phyloP scores from a whole-genome alignment of 2,329 filamentous ascomycete species.

The Fonsecaea nubica region DNA sequence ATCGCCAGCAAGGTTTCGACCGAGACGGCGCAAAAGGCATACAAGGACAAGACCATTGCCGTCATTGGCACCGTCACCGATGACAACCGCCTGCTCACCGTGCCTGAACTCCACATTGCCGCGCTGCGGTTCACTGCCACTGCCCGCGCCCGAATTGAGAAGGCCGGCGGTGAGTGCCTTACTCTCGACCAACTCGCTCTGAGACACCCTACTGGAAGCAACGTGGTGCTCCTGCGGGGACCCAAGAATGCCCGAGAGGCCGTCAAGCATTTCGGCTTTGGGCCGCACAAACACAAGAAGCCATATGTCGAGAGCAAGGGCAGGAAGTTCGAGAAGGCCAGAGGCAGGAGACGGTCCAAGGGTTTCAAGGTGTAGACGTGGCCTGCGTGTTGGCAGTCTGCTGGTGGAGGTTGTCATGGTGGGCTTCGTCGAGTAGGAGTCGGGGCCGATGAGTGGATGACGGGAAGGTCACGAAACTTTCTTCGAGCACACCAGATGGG shows the following conservation, averaged over 20 bases:
- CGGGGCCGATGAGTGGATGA: not conserved
- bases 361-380: conserved; percentile 97
- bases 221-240: conserved; percentile 95
- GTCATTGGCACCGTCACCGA: conserved; percentile 95
- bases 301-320: conserved; percentile 98
- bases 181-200: conserved; percentile 98
- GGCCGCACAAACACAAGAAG: conserved; percentile 99
- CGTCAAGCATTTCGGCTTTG: conserved; percentile 98
- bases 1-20: conserved; percentile 69
- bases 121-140: conserved; percentile 97
- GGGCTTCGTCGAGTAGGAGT: not conserved
- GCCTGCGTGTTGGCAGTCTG: not conserved
- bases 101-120: conserved; percentile 92
- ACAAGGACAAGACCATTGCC: conserved; percentile 79
- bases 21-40: conserved; percentile 61
- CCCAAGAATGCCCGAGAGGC: conserved; percentile 98
- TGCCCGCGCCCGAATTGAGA: conserved; percentile 88
- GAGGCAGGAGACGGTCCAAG: conserved; percentile 96
- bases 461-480: not conserved
- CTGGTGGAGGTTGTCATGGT: conserved; percentile 27
- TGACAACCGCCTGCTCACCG: conserved; percentile 88
- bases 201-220: conserved; percentile 91
- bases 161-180: conserved; percentile 91
- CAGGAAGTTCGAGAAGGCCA: conserved; percentile 98
- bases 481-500: not conserved